Percentiles rank a stretch among this genome's conserved stretches.
Evolutionary conservation across 2,329 filamentous ascomycete species (phyloP).

Genomic region (Domatiomyces catenatus): DNA sequence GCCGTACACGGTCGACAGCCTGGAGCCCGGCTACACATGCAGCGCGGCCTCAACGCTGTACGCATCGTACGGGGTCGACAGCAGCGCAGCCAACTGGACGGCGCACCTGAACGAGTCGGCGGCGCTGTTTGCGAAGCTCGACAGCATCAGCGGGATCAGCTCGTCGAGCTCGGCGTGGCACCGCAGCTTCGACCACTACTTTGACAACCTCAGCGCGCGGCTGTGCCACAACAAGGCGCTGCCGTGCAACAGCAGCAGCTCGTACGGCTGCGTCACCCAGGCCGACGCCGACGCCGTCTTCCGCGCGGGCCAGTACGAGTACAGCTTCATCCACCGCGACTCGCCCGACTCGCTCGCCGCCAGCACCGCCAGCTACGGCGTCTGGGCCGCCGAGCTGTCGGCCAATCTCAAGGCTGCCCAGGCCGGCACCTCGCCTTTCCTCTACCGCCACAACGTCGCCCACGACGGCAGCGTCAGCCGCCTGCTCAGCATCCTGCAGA

Average conservation of each 20-base stretch:
- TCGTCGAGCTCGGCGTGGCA: slow-evolving; percentile 44
- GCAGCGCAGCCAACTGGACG: slow-evolving; percentile 41
- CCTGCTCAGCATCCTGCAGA: slow-evolving; percentile 53
- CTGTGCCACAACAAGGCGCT: slow-evolving; percentile 61
- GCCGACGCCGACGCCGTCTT: slow-evolving; percentile 54
- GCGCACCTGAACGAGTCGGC: slow-evolving; percentile 43
- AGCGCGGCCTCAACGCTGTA: slow-evolving; percentile 33
- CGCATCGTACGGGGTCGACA: slow-evolving; percentile 31
- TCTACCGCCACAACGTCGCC: slow-evolving; percentile 62
- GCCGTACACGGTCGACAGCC: slow-evolving; percentile 45
- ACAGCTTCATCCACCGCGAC: slow-evolving; percentile 62
- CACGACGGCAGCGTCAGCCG: slow-evolving; percentile 61
- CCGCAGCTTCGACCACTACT: slow-evolving; percentile 58
- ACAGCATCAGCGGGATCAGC: slow-evolving; percentile 52
- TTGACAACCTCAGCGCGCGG: slow-evolving; percentile 64
- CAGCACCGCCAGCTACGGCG: slow-evolving; percentile 47
- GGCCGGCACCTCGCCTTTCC: slow-evolving; percentile 27
- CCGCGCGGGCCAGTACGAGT: slow-evolving; percentile 65
- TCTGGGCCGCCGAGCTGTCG: slow-evolving; percentile 59
- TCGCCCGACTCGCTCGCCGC: slow-evolving; percentile 46
- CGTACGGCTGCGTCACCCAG: slow-evolving; percentile 45
- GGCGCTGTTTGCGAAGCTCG: slow-evolving; percentile 44
- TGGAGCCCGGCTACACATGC: slow-evolving; percentile 61
- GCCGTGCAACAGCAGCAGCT: slow-evolving; percentile 41
- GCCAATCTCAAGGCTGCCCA: slow-evolving; percentile 45